These are phyloP conservation scores for Diaporthe velutina DNA, from an alignment of 2,329 filamentous ascomycete genomes.

Conservation along the genomic window DNA sequence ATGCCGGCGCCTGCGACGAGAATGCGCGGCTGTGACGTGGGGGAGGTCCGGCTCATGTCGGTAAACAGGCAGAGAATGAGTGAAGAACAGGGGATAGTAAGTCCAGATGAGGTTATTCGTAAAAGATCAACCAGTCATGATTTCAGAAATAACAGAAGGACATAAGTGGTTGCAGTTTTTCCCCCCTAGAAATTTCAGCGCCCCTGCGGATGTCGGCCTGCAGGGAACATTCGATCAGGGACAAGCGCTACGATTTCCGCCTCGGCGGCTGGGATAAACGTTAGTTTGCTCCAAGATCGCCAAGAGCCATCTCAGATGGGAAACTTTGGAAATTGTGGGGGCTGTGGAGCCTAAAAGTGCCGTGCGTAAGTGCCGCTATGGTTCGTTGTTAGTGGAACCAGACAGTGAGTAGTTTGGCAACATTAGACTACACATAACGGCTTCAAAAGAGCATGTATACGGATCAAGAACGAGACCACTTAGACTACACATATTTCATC, in stretches of 20 bases:
- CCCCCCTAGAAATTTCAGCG: neutral
- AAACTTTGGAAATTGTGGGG: neutral
- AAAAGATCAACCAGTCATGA: neutral
- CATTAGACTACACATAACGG: neutral
- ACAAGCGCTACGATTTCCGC: neutral
- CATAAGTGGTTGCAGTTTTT: neutral
- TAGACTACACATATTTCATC: neutral
- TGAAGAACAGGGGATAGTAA: neutral
- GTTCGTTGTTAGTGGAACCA: neutral
- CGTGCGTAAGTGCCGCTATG: neutral
- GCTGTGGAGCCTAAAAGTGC: conserved; percentile 9
- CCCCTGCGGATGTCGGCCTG: neutral
- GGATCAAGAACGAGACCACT: no score
- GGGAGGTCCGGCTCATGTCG: neutral
- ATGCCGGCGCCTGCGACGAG: conserved; percentile 49
- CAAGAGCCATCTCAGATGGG: neutral
- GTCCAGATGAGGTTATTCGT: neutral
- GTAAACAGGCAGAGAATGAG: neutral
- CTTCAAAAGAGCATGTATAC: no score
- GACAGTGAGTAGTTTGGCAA: neutral
- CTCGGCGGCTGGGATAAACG: neutral
- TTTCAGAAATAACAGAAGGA: neutral
- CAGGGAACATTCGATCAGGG: neutral
- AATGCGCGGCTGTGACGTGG: conserved; percentile 42
- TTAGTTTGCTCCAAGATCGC: neutral